A percentile compares a stretch with the other conserved stretches of the same genome.
phyloP scores from a whole-genome alignment of 1,284 basidiomycete species.

The Tilletia caries region DNA sequence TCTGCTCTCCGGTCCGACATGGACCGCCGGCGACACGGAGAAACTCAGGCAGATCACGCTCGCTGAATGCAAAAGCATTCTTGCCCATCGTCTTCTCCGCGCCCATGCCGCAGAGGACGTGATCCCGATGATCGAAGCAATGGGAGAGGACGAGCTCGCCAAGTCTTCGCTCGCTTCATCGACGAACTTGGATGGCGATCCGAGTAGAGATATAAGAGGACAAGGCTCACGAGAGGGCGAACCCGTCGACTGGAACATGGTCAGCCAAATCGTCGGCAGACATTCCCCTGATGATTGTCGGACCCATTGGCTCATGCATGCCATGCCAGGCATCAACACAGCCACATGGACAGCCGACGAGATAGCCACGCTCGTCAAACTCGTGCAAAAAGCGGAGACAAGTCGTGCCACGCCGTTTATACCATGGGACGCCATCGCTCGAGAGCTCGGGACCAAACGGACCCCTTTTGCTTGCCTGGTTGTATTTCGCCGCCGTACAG shows the following conservation, averaged over 20 bases:
- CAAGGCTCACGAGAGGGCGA: background rate
- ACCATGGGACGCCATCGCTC: background rate
- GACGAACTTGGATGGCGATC: background rate
- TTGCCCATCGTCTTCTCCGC: slow-evolving; percentile 5
- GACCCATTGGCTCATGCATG: slow-evolving; percentile 5
- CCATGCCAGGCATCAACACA: background rate
- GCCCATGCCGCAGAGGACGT: background rate
- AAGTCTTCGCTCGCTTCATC: background rate
- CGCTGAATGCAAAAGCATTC: slow-evolving; percentile 3
- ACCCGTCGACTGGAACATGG: background rate
- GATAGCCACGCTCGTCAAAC: background rate
- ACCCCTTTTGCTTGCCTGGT: background rate
- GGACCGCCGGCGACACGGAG: background rate
- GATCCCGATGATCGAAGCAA: background rate
- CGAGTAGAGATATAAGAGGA: background rate
- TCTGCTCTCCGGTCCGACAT: background rate
- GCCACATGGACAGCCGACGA: background rate
- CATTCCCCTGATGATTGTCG: background rate
- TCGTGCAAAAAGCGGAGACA: background rate
- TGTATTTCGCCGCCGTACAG: background rate
- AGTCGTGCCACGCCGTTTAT: background rate
- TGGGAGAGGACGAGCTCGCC: background rate
- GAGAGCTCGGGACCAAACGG: background rate
- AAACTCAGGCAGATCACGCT: background rate
- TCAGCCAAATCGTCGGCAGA: slow-evolving; percentile 4